phyloP scores from a whole-genome alignment of 768 basidiomycete genomes.

The Pleurotus djamor region DNA sequence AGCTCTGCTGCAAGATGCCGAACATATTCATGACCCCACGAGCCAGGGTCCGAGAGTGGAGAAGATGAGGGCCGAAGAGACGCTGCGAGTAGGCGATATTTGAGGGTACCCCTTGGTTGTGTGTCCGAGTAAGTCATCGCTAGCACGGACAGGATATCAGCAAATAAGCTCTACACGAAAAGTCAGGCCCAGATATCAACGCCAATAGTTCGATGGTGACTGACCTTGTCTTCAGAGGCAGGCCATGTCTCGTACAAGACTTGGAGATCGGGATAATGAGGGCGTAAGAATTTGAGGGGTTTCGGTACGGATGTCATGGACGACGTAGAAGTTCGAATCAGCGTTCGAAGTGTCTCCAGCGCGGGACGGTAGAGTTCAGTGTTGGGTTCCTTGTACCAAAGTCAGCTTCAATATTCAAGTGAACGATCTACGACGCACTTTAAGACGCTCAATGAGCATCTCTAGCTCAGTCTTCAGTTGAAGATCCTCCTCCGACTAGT shows the following conservation, averaged over 20 bases:
- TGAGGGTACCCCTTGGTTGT: slow-evolving; percentile 92
- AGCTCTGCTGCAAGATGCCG: slow-evolving; percentile 96
- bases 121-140: slow-evolving; percentile 99
- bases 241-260: slow-evolving; percentile 81
- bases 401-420: slow-evolving; percentile 10
- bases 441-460: slow-evolving; percentile 93
- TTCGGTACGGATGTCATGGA: slow-evolving; percentile 99
- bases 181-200: slow-evolving; percentile 1
- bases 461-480: slow-evolving; percentile 94
- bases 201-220: neutral
- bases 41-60: slow-evolving; percentile 83
- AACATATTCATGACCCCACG: slow-evolving; percentile 99
- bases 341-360: slow-evolving; percentile 87
- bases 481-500: slow-evolving; percentile 91
- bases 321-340: slow-evolving; percentile 95
- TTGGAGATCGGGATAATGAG: slow-evolving; percentile 88
- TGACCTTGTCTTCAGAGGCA: slow-evolving; percentile 74
- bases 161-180: slow-evolving; percentile 75
- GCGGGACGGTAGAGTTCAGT: slow-evolving; percentile 84
- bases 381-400: slow-evolving; percentile 72
- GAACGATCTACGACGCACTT: slow-evolving; percentile 46
- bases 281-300: slow-evolving; percentile 96
- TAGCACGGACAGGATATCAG: slow-evolving; percentile 95
- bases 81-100: slow-evolving; percentile 84
- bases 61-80: slow-evolving; percentile 63